Base-by-base conservation (phyloP, 306 rosid species). In the Hippophae rhamnoides region DNA sequence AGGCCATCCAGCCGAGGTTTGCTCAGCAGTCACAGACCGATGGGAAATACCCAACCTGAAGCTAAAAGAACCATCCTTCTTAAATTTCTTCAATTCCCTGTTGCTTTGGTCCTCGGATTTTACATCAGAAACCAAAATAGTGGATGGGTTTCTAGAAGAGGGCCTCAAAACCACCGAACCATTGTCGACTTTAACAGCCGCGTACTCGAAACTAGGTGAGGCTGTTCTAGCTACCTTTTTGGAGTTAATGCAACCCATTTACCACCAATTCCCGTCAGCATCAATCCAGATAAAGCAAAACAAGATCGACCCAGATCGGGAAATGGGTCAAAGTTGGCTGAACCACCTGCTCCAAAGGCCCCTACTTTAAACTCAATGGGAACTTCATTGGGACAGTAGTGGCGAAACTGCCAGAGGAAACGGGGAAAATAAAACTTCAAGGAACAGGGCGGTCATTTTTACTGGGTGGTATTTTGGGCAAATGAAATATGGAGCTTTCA, bases 1-100 rank as follows among this genome's bases (percentile, higher is more conserved):
- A n/a, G 99, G 99, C 99, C 99, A 93, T 2, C 99, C 99, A 64
- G 97, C 97, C n/a, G 99, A 85, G 63, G 69, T 76, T 10, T 78
- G 99, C 67, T 93, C 99, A 7, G 90, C 95, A 48, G 86, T 90
- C 9, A 82, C 76, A 23, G 58, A 27, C 14, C 89, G 71, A 9
- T 70, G 74, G 2, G 80, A 58, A 44, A 73, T 59, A 0, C 94
- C 94, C 51, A 80, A 43, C 69, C 63, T 75, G 63, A 88, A 73
- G 83, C 83, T 76, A 50, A 71, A 70, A 9, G 78, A 74, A 23
- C 13, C 41, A 7, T 80, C 84, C 57, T 77, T 83, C 56, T 53
- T 85, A 2, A 49, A 63, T 54, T 55, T 84, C 53, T 40, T 86
- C 64, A 64, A 47, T 26, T 81, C 85, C 46, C 67, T 63, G 43